A percentile compares a stretch with the other conserved stretches of the same genome.
Conservation (phyloP, 768 basidiomycete species). For the Mycena filopes region DNA sequence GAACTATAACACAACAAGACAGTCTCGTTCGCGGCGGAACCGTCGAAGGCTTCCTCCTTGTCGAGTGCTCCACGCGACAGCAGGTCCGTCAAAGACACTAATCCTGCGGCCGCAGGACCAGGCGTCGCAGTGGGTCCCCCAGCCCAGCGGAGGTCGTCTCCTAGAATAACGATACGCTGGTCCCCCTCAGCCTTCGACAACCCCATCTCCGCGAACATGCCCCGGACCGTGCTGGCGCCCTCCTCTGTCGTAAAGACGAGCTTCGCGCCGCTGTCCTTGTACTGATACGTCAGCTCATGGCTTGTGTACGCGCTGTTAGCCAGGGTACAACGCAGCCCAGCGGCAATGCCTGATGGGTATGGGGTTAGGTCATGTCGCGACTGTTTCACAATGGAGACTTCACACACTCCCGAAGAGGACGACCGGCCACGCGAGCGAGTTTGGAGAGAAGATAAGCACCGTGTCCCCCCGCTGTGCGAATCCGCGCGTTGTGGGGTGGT, state of each 20-base stretch:
- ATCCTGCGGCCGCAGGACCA: conserved; percentile 9
- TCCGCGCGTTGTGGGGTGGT: conserved; percentile 34
- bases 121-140: conserved; percentile 11
- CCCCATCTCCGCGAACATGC: conserved; percentile 34
- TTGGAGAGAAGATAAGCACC: conserved; percentile 64
- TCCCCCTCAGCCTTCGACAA: conserved; percentile 27
- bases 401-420: conserved; percentile 47
- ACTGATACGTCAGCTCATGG: conserved; percentile 66
- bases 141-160: conserved; percentile 24
- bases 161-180: conserved; percentile 27
- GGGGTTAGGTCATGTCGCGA: neutral
- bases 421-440: conserved; percentile 64
- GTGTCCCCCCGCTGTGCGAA: conserved; percentile 53
- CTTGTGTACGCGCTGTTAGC: conserved; percentile 66
- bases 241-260: conserved; percentile 62
- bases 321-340: conserved; percentile 62
- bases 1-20: conserved; percentile 41
- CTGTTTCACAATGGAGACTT: neutral
- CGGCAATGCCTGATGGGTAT: conserved; percentile 51
- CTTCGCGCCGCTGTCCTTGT: conserved; percentile 59
- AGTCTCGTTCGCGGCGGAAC: conserved; percentile 36
- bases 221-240: conserved; percentile 33
- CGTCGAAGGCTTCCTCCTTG: conserved; percentile 40
- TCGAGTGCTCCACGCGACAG: conserved; percentile 29
- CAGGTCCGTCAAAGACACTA: conserved; percentile 24